phyloP scores from a whole-genome alignment of 148 eudicot genomes.

The Rhododendron vialii region DNA sequence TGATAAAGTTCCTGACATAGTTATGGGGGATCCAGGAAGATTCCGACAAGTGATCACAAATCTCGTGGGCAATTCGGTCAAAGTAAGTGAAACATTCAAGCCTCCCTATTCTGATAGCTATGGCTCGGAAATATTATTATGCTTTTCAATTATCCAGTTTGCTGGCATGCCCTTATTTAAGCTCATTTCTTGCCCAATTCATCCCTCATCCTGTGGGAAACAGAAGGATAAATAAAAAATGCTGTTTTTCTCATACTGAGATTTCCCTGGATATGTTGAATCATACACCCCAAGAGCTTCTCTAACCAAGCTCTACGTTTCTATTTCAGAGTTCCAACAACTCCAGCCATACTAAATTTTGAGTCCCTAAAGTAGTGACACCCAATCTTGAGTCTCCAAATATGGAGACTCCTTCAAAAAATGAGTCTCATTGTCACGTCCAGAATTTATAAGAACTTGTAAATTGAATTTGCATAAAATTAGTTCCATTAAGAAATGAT shows the following conservation, averaged over 20 bases:
- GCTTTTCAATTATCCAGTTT: neutral
- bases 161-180: neutral
- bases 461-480: neutral
- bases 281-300: neutral
- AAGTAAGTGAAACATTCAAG: slow-evolving; percentile 36
- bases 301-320: neutral
- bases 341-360: neutral
- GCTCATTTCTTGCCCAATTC: neutral
- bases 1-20: slow-evolving; percentile 57
- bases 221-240: neutral
- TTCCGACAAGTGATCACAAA: slow-evolving; percentile 67
- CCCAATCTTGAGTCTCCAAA: neutral
- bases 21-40: slow-evolving; percentile 75
- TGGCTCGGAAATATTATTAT: neutral
- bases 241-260: neutral
- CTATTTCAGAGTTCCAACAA: neutral
- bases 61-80: slow-evolving; percentile 72
- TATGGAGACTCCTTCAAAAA: neutral
- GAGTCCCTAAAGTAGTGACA: neutral
- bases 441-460: neutral
- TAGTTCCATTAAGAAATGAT: neutral
- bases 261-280: neutral
- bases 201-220: too few relatives aligned
- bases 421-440: neutral
- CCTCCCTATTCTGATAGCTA: neutral